A percentile compares a stretch with the other conserved stretches of the same genome.
phyloP scores from a whole-genome alignment of 306 rosid species.

The Argentina anserina region DNA sequence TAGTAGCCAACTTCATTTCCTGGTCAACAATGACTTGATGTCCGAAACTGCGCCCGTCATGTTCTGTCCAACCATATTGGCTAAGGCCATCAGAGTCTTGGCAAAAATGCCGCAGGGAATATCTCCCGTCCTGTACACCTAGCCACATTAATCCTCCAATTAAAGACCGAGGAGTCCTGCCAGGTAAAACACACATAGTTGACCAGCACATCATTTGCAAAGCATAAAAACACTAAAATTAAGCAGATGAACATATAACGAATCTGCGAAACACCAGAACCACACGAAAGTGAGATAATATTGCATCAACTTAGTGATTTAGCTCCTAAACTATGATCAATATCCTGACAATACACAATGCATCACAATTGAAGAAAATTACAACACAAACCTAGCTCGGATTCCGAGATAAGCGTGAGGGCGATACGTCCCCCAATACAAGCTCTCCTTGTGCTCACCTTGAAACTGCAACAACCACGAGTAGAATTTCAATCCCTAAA shows the following conservation, averaged over 20 bases:
- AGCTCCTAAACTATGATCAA: background rate
- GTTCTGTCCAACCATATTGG: conserved; percentile 79
- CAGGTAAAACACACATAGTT: conserved; percentile 10
- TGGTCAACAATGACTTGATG: conserved; percentile 76
- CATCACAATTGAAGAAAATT: background rate
- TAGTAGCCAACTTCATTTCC: conserved; percentile 60
- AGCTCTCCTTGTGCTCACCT: conserved; percentile 87
- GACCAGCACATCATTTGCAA: conserved; percentile 8
- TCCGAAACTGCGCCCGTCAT: conserved; percentile 84
- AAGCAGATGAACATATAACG: background rate
- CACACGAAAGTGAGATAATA: background rate
- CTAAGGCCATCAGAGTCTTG: conserved; percentile 72
- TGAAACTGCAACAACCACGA: conserved; percentile 57
- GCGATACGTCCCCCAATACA: conserved; percentile 99
- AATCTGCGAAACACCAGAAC: background rate
- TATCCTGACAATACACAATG: background rate
- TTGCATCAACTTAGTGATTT: background rate
- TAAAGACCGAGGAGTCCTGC: conserved; percentile 85
- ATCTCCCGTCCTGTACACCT: conserved; percentile 64
- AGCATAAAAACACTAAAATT: background rate
- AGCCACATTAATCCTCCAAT: conserved; percentile 96
- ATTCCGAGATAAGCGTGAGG: conserved; percentile 87
- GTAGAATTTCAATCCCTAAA: conserved; percentile 11
- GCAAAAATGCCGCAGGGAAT: conserved; percentile 54
- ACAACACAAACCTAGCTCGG: conserved; percentile 64